A percentile compares a stretch with the other conserved stretches of the same genome.
These are phyloP conservation scores for Penicillium desertorum DNA, from an alignment of 495 filamentous ascomycete species.

Conservation along the genomic window DNA sequence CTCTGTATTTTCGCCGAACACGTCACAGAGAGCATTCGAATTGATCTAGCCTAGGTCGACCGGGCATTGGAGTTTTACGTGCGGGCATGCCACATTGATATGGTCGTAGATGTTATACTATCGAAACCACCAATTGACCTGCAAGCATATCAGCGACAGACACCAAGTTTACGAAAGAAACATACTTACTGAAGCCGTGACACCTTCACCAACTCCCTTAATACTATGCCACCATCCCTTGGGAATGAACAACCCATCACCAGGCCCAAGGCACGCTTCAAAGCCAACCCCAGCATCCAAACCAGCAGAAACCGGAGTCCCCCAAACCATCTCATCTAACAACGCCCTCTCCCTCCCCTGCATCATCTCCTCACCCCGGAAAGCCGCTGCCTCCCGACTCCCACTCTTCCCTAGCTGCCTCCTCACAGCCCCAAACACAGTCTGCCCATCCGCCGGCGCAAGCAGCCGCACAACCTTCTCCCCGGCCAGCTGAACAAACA, in stretches of 20 bases:
- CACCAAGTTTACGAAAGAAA: constrained; percentile 5
- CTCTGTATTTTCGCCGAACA: not conserved
- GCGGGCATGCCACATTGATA: not conserved
- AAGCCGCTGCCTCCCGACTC: constrained; percentile 45
- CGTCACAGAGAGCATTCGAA: not conserved
- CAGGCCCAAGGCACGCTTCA: constrained; percentile 59
- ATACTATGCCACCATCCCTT: constrained; percentile 97
- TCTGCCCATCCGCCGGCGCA: constrained; percentile 56
- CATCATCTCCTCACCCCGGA: constrained; percentile 95
- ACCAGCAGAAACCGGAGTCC: constrained; percentile 15
- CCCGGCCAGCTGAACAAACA: constrained; percentile 82
- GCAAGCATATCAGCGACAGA: constrained; percentile 33
- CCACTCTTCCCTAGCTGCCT: constrained; percentile 43
- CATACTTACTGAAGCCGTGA: constrained; percentile 63
- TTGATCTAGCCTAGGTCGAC: not conserved
- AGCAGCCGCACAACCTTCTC: constrained; percentile 72
- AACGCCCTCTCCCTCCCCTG: constrained; percentile 63
- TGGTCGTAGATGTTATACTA: constrained; percentile 25
- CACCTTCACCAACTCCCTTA: constrained; percentile 63
- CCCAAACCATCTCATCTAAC: constrained; percentile 73
- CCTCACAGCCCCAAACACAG: constrained; percentile 60
- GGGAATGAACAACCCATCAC: constrained; percentile 85
- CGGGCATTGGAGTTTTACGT: not conserved
- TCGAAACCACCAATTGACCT: constrained; percentile 95
- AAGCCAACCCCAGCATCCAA: constrained; percentile 37